Percentiles rank a stretch among this genome's conserved stretches.
phyloP scores from a whole-genome alignment of 768 basidiomycete species.

The Termitomyces sp. region DNA sequence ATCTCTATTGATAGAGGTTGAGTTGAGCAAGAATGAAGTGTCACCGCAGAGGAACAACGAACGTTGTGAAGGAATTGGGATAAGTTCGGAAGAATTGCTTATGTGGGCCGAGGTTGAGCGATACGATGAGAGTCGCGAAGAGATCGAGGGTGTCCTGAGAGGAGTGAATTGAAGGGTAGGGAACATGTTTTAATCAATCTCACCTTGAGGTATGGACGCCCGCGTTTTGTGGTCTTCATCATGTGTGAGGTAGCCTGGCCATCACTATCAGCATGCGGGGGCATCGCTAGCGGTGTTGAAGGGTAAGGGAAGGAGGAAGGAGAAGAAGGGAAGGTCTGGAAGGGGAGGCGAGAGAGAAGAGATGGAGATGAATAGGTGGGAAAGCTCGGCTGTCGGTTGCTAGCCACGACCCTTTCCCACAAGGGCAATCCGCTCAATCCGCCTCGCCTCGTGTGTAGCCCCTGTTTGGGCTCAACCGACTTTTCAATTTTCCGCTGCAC shows the following conservation, averaged over 20 bases:
- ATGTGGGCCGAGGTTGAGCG: slow-evolving; percentile 82
- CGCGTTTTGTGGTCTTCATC: slow-evolving; percentile 99
- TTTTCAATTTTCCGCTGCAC: slow-evolving; percentile 10
- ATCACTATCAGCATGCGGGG: slow-evolving; percentile 38
- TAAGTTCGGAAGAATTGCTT: slow-evolving; percentile 97
- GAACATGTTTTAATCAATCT: slow-evolving; percentile 16
- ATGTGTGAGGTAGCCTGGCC: slow-evolving; percentile 79
- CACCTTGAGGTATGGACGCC: slow-evolving; percentile 92
- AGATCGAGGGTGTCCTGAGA: slow-evolving; percentile 94
- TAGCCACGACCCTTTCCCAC: slow-evolving; percentile 43
- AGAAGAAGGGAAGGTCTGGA: slow-evolving; percentile 14
- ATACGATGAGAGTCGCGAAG: slow-evolving; percentile 95
- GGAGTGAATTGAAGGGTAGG: background rate
- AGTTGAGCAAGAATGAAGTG: slow-evolving; percentile 14
- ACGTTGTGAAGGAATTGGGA: slow-evolving; percentile 96
- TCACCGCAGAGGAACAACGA: slow-evolving; percentile 31
- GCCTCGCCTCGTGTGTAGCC: slow-evolving; percentile 4
- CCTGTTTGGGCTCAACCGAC: slow-evolving; percentile 22
- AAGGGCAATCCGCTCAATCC: slow-evolving; percentile 27
- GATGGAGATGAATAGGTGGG: slow-evolving; percentile 32
- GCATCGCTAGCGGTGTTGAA: slow-evolving; percentile 31
- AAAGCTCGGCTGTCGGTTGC: slow-evolving; percentile 40
- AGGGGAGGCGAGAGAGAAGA: slow-evolving; percentile 20
- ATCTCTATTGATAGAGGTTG: slow-evolving; percentile 55
- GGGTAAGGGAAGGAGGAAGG: slow-evolving; percentile 22